Evolutionary conservation across 2,329 filamentous ascomycete species (phyloP).

Genomic region (Tolypocladium sp.): DNA sequence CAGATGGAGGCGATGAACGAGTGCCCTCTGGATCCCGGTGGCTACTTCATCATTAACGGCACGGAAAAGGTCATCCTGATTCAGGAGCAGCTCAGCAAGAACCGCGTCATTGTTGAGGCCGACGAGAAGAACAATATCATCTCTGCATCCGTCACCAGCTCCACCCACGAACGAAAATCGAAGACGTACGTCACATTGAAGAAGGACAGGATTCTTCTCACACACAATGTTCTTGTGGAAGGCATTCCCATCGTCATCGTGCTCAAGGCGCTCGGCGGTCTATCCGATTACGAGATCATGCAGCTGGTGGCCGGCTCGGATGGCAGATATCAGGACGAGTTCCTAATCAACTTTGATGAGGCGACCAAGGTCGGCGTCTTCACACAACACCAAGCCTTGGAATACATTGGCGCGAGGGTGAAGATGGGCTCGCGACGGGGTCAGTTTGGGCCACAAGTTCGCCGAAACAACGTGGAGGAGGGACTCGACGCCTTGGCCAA

Average conservation of each 20-base stretch:
- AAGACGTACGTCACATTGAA: slow-evolving; percentile 95
- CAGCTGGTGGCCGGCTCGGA: slow-evolving; percentile 84
- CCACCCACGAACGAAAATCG: slow-evolving; percentile 93
- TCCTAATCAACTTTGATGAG: slow-evolving; percentile 91
- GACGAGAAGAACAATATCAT: slow-evolving; percentile 88
- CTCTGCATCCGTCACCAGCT: slow-evolving; percentile 93
- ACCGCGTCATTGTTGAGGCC: slow-evolving; percentile 93
- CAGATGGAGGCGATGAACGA: slow-evolving; percentile 92
- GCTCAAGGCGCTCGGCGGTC: slow-evolving; percentile 85
- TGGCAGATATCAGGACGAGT: slow-evolving; percentile 85
- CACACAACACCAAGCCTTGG: slow-evolving; percentile 90
- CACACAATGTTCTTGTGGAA: slow-evolving; percentile 88
- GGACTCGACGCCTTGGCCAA: slow-evolving; percentile 87
- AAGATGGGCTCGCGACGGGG: slow-evolving; percentile 71
- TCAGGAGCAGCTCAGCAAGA: slow-evolving; percentile 98
- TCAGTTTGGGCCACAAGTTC: slow-evolving; percentile 43
- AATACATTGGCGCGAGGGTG: slow-evolving; percentile 80
- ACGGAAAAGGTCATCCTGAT: slow-evolving; percentile 98
- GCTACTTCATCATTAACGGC: slow-evolving; percentile 95
- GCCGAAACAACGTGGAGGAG: slow-evolving; percentile 80
- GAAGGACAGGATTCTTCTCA: slow-evolving; percentile 81
- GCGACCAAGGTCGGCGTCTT: slow-evolving; percentile 74
- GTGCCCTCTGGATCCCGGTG: slow-evolving; percentile 90
- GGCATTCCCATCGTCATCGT: slow-evolving; percentile 92
- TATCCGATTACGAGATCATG: slow-evolving; percentile 92